Evolutionary conservation across 306 rosid species (phyloP), one percentile per base, ranked within the genome.

Genomic region (Trifolium repens): DNA sequence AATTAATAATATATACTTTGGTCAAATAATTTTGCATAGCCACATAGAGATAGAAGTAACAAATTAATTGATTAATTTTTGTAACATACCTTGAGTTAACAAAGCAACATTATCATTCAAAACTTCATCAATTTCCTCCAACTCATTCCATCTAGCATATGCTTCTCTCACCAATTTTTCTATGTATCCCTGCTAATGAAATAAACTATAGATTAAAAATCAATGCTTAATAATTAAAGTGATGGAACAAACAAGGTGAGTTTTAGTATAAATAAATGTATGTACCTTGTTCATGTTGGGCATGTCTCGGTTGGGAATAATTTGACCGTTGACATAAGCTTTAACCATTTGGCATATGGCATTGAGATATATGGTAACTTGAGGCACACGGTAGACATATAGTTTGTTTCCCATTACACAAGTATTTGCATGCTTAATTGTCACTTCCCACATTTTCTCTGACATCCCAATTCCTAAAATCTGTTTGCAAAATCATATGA

Each of bases 401-500:
- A 47, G 15, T 61, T 92, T 92, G 74, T 37, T 84, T 40, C 91
- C 88, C 84, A 86, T 69, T 5, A 54, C 74, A 46, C 97, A 94
- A 5, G 89, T 90, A 75, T 14, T 92, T 0, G 99, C 99, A 71
- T 94, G 99, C 60, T 83, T 90, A 0, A 90, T 40, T 1, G 96
- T 90, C 24, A 22, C 86, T 5, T 92, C 89, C 99, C 97, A 91
- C 91, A 86, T 89, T 68, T 46, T 94, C 9, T 92, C 97, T 0
- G 99, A 94, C 99, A 94, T 91, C 3, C 89, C 96, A 66, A 81
- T 2, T 0, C 99, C 99, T 64, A 94, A 81, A 44, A 85, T 84
- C 98, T 94, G 81, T 5, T 69, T 64, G 13, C 57, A 69, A 47
- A 62, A 54, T 19, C 30, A 54, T 54, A 53, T 8, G 12, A 22